These are phyloP conservation scores for Emmonsia crescens DNA, from an alignment of 2,329 filamentous ascomycete species.

Conservation along the genomic window DNA sequence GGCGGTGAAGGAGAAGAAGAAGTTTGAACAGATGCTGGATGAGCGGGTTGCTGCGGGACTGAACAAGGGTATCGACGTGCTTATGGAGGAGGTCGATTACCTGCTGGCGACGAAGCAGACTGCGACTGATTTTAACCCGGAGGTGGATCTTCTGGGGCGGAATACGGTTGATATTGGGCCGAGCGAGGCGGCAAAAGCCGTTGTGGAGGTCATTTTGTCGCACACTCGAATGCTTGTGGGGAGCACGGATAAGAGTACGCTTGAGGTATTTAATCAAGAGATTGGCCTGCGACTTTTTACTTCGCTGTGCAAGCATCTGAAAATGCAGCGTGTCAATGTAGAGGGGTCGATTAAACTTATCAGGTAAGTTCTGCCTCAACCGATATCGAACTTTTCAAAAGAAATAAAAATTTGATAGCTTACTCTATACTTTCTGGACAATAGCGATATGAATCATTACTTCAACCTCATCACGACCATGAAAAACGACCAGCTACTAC, in stretches of 20 bases:
- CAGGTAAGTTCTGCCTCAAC: slow-evolving; percentile 34
- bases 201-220: slow-evolving; percentile 74
- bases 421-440: neutral
- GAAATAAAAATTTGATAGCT: neutral
- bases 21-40: slow-evolving; percentile 97
- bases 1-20: slow-evolving; percentile 89
- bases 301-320: slow-evolving; percentile 91
- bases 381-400: too few relatives aligned
- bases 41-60: slow-evolving; percentile 90
- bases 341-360: slow-evolving; percentile 87
- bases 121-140: slow-evolving; percentile 83
- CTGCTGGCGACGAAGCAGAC: slow-evolving; percentile 79
- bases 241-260: slow-evolving; percentile 93
- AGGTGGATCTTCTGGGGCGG: slow-evolving; percentile 25
- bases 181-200: slow-evolving; percentile 63
- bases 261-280: slow-evolving; percentile 97
- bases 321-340: slow-evolving; percentile 84
- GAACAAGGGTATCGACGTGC: slow-evolving; percentile 94
- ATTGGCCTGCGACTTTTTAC: slow-evolving; percentile 87
- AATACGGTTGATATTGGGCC: slow-evolving; percentile 46
- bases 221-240: slow-evolving; percentile 90
- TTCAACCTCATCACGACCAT: slow-evolving; percentile 73
- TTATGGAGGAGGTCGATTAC: slow-evolving; percentile 98
- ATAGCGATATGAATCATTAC: slow-evolving; percentile 88
- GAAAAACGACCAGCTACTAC: slow-evolving; percentile 68